Percentiles rank a stretch among this genome's conserved stretches.
Evolutionary conservation across 2,329 filamentous ascomycete species (phyloP).

Genomic region (Dryadomyces quercivorus): DNA sequence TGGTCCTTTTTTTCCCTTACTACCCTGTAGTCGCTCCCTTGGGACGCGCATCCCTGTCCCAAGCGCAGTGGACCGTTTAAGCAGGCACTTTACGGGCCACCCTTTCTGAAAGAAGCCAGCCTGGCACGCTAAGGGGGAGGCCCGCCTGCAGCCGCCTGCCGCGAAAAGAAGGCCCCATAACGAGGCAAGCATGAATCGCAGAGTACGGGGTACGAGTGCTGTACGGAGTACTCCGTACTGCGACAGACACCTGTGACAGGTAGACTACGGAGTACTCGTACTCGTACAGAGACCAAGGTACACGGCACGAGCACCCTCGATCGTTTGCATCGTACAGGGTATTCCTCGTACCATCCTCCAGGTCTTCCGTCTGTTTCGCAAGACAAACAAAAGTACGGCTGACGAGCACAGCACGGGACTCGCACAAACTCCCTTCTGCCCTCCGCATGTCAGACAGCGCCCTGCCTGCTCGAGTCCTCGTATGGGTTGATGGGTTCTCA

Average conservation of each 20-base stretch:
- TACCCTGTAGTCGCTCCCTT: background rate
- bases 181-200: background rate
- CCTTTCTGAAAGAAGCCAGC: background rate
- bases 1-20: background rate
- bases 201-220: background rate
- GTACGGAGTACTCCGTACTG: no score
- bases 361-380: no score
- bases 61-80: background rate
- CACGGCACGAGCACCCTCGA: no score
- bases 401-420: no score
- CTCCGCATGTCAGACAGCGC: background rate
- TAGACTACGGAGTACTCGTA: no score
- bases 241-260: no score
- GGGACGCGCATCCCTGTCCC: constrained; percentile 1
- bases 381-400: no score
- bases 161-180: background rate
- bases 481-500: background rate
- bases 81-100: background rate
- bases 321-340: no score
- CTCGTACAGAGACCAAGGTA: no score
- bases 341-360: background rate
- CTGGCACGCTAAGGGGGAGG: background rate
- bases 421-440: background rate
- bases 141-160: constrained; percentile 1
- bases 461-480: background rate